phyloP scores from a whole-genome alignment of 257 asterid species.

The Solanum bukasovii region DNA sequence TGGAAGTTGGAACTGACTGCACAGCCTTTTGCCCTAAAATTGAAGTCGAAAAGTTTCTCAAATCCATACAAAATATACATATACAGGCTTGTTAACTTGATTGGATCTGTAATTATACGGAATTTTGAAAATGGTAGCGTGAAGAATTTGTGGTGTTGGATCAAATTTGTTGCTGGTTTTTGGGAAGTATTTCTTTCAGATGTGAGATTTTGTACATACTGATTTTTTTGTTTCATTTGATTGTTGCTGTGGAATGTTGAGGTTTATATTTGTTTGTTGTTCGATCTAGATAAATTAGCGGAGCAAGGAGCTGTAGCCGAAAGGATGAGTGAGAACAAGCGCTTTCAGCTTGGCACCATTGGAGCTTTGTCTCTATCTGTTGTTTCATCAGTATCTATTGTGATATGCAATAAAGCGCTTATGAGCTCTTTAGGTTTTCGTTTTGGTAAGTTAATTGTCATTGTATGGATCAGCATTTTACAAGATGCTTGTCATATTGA shows the following conservation, averaged over 20 bases:
- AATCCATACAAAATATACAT: not conserved
- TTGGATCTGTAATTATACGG: not conserved
- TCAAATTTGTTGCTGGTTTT: not conserved
- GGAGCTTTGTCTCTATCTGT: conserved; percentile 78
- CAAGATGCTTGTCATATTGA: not conserved
- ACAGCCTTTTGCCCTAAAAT: conserved; percentile 21
- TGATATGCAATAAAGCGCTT: conserved; percentile 78
- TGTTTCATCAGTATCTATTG: conserved; percentile 75
- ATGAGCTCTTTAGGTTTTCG: conserved; percentile 69
- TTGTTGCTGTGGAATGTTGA: not conserved
- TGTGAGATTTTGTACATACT: not conserved
- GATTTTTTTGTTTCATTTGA: not conserved
- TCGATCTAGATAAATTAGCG: not conserved
- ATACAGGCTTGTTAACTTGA: not conserved
- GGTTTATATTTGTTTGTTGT: not conserved
- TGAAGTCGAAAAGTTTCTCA: not conserved
- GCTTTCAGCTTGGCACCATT: conserved; percentile 65
- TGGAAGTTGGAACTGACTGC: conserved; percentile 20
- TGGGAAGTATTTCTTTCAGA: not conserved
- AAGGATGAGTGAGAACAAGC: conserved; percentile 51
- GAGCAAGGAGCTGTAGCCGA: conserved; percentile 3
- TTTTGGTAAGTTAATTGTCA: conserved; percentile 49
- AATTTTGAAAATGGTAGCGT: not conserved
- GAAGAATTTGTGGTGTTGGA: not conserved
- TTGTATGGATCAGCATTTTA: not conserved